Evolutionary conservation across 2,329 filamentous ascomycete genomes (phyloP), one percentile per base, ranked within the genome.

Genomic region (Daldinia eschscholtzii): DNA sequence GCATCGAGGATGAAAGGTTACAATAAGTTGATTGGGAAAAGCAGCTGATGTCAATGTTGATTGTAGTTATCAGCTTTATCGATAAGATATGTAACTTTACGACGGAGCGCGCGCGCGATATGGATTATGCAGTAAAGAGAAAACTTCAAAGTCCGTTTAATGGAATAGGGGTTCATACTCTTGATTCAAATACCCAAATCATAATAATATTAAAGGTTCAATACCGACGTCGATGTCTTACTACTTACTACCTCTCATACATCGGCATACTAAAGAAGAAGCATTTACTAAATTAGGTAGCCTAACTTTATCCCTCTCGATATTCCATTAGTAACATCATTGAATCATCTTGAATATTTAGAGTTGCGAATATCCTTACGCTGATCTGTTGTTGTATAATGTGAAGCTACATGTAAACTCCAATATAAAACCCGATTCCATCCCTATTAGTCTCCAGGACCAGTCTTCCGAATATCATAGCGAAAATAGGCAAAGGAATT

Each of bases 1-100:
- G 42, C 50, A 67, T 70, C 56, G 46, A 55, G 42, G 59, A 13
- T 57, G 20, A 50, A 58, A 56, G 46, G 28, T 56, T 37, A 42
- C 23, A 20, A 65, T 48, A 48, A 48, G 44, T 48, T 48, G 1
- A 26, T 26, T 39, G 13, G 20, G 46, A 30, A 30, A 50, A 13
- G 46, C 26, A 52, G 26, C 46, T 52, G 46, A 52, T 52, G 15
- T 52, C 46, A 52, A 52, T 33, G 26, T 13, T 12, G 46, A 52
- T 18, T 6, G 46, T 18, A n/a, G 6, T 48, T 48, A 28, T 15
- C 28, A 48, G 44, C 44, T 48, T 48, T 48, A 48, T 48, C 44
- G 44, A 48, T 48, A 48, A 48, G 44, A 48, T 48, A 28, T 23
- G 44, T 7, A 33, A 15, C 15, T 52, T 18, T 1, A 1, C 2